Base-by-base conservation (phyloP, 2,329 filamentous ascomycete species). In the Alternaria brassicae region DNA sequence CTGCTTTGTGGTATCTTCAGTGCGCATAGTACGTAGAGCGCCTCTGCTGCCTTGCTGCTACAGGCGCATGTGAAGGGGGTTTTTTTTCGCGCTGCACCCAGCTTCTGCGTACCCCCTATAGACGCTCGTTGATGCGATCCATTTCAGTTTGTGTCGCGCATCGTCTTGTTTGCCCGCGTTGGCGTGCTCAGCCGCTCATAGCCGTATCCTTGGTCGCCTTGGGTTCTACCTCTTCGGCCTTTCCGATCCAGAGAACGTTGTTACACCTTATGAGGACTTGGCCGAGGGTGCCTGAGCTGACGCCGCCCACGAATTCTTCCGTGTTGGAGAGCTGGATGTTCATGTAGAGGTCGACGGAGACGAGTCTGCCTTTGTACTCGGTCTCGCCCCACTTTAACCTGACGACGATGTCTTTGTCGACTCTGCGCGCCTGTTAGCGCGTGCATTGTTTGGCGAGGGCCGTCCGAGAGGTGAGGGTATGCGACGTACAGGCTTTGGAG, bases 341-440 rank as follows among this genome's bases (percentile, higher is more conserved):
- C 94, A 99, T 98, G 84, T 99, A 99, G 76, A 91, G 93, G 82
- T 99, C 95, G 75, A 96, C 91, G 72, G 91, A 94, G 75, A 97
- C 91, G 63, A 99, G 87, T 67, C 88, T 87, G 77, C 95, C 95
- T 79, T 94, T 96, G 86, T 99, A 99, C 80, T 99, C 95, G 60
- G 92, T 95, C 80, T 97, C 90, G 71, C 92, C 93, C 95, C 95
- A 99, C 86, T 99, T 99, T 66, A 99, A 86, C 72, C 93, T 92
- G 65, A 99, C 91, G 65, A 93, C 85, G 75, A 99, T 89, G 74
- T 94, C 88, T 79, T 96, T 91, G 83, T 96, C 91, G 81, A 99
- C 91, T 65, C 90, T 93, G 66, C 23, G 55, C 13, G 13, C 8
- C 17, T 12, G 53, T 72, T 55, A 71, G 65, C 51, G 49, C 13